Conservation (phyloP, 305 asterid genomes). For the Solanum hybrid region DNA sequence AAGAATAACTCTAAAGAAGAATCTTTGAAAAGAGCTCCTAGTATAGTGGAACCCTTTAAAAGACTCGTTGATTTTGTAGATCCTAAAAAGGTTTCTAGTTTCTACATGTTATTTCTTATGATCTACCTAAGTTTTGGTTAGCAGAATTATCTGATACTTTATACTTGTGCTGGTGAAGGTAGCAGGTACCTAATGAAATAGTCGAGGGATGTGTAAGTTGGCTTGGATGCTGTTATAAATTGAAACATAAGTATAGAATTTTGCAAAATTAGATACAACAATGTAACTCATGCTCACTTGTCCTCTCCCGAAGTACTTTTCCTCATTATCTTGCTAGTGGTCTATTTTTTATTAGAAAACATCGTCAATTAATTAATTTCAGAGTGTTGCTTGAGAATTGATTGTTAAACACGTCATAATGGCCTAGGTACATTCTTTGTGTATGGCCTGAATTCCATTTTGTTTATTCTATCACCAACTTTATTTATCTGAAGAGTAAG, state of each 20-base stretch:
- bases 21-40: background rate
- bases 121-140: background rate
- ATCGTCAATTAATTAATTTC: background rate
- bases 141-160: background rate
- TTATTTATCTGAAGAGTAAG: background rate
- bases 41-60: background rate
- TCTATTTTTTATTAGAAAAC: background rate
- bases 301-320: background rate
- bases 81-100: background rate
- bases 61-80: background rate
- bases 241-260: background rate
- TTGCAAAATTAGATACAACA: background rate
- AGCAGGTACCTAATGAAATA: background rate
- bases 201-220: background rate
- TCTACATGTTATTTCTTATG: background rate
- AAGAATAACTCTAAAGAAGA: background rate
- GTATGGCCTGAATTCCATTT: background rate
- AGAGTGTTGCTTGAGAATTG: background rate
- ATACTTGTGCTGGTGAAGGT: background rate
- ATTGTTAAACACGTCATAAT: background rate
- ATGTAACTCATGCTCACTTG: background rate
- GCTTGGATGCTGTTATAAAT: background rate
- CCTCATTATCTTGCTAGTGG: background rate
- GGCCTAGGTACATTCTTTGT: background rate
- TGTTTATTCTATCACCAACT: background rate